Base-by-base conservation (phyloP, 768 basidiomycete genomes). In the Suillus luteus region DNA sequence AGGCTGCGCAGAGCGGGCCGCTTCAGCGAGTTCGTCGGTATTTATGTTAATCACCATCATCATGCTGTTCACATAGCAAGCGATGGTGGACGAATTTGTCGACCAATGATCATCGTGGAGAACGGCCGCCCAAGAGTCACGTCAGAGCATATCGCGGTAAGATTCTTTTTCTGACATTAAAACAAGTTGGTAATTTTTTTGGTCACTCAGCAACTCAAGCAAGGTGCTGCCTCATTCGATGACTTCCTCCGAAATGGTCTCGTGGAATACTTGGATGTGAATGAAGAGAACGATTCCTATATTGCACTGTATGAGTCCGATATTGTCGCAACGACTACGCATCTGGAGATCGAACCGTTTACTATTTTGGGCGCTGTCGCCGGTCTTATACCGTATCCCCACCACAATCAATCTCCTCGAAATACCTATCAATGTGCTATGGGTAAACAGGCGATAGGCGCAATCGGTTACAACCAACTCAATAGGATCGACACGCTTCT, bases 341-440 rank as follows among this genome's bases (percentile, higher is more conserved):
- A 99, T 78, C 86, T 99, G 40, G 97, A 99, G 77, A 99, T 99
- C 64, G 96, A 99, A 72, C 97, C 97, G 1, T 99, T 99, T 78
- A 99, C 97, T 2, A 81, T 99, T 65, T 86, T 99, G 14, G 97
- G 97, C 15, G 97, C 95, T 43, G 97, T 99, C 55, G 97, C 97
- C 5, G 97, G 97, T 54, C 86, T 99, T 33, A 99, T 99, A 72
- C 97, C 97, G 14, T 99, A 99, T 73, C 97, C 97, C 2, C 97
- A 99, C 74, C 97, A 99, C 76, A 99, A 99, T 72, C 97, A 99
- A 73, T 99, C 97, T 5, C 97, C 97, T 3, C 91, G 97, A 61
- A 99, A 99, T 72, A 99, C 97, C 11, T 99, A 99, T 75, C 96
- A 99, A 80, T 99, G 96, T 72, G 96, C 96, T 62, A 99, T 99